Base-by-base conservation (phyloP, 805 yeast genomes). In the Candida chilensis region DNA sequence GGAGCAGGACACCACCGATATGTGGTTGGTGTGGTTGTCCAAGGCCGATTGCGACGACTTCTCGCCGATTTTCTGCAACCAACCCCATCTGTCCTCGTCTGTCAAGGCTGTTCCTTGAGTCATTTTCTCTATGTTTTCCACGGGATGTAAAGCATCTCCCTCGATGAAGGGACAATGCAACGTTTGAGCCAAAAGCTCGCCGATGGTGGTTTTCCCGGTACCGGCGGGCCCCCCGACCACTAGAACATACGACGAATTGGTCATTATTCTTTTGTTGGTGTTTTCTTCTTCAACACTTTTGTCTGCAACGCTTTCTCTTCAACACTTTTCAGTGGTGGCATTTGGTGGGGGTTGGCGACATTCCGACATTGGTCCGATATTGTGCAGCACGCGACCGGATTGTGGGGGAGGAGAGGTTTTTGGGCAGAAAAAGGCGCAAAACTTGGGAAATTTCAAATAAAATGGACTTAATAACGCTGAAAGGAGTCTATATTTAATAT, bases 201-300 rank as follows among this genome's bases (percentile, higher is more conserved):
- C 94, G 14, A 82, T 70, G 2, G 96, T 84, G 15, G 94, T 67
- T 50, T 92, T 92, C 1, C 98, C 98, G 2, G 95, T 82, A 6
- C 97, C 97, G 0, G 96, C 88, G 1, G 97, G 95, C 0, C 98
- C 98, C 9, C 94, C 96, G 6, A 90, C 74, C 2, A 87, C 75
- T 18, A 74, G 52, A 2, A 75, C 72, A n/a, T 22, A 15, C 6
- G 25, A 12, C 6, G 25, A 15, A 22, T 22, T 15, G 15, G 25
- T n/a, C 25, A 22, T 22, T 22, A 19, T n/a, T n/a, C n/a, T n/a
- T n/a, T n/a, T 1, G 48, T n/a, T n/a, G n/a, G n/a, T n/a, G n/a
- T n/a, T n/a, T 34, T n/a, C n/a, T n/a, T n/a, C n/a, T n/a, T n/a
- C n/a, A n/a, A n/a, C n/a, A n/a, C n/a, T n/a, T n/a, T n/a, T n/a